These are phyloP conservation scores for Onygenales sp. DNA, from an alignment of 2,329 filamentous ascomycete species.

Conservation along the genomic window DNA sequence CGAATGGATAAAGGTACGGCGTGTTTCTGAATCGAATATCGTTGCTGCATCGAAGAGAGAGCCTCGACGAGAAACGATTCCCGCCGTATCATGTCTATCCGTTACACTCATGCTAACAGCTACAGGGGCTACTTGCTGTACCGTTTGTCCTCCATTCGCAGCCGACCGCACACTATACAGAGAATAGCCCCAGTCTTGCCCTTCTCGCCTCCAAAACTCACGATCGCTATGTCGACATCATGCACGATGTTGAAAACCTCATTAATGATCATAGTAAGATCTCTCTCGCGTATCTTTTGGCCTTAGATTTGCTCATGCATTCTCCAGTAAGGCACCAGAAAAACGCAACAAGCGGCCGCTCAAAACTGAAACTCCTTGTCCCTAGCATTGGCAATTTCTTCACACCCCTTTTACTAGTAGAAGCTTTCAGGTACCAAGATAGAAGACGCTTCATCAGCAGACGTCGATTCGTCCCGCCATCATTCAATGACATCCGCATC, in stretches of 20 bases:
- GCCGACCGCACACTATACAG: conserved; percentile 75
- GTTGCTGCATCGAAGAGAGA: too few species aligned
- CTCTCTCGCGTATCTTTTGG: neutral
- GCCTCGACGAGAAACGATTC: too few species aligned
- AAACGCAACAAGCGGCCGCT: conserved; percentile 56
- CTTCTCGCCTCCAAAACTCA: conserved; percentile 74
- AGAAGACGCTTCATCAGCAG: conserved; percentile 76
- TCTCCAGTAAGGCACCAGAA: conserved; percentile 61
- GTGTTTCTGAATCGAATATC: too few species aligned
- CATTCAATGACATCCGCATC: conserved; percentile 91
- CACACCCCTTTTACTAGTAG: conserved; percentile 74
- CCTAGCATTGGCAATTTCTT: conserved; percentile 91
- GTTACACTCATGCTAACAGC: too few species aligned
- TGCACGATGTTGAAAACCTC: conserved; percentile 84
- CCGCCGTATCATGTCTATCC: too few species aligned
- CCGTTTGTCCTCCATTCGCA: conserved; percentile 96
- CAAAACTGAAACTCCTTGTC: conserved; percentile 86
- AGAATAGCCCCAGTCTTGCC: conserved; percentile 52
- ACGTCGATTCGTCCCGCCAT: conserved; percentile 85
- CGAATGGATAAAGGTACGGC: conserved; percentile 80
- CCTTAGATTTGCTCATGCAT: neutral
- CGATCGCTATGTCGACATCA: conserved; percentile 85
- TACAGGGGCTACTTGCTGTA: conserved; percentile 67
- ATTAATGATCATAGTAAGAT: conserved; percentile 76
- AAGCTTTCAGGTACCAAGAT: conserved; percentile 89